Conservation (phyloP, 768 basidiomycete species). For the Fomitopsis pulvina region DNA sequence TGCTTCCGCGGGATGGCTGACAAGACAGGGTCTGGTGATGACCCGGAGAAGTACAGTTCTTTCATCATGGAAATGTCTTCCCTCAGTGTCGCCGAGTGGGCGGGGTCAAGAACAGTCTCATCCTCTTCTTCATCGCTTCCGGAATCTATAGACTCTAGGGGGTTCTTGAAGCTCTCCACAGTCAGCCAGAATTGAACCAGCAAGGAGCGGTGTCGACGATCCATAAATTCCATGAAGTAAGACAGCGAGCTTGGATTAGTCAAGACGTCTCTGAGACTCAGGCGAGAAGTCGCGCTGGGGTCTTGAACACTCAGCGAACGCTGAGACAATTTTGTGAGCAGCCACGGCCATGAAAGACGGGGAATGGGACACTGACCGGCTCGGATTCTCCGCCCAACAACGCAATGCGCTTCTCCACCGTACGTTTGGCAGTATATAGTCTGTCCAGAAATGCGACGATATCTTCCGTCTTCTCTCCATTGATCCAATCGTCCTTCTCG, state of each 20-base stretch:
- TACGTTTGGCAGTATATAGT: constrained; percentile 82
- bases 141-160: constrained; percentile 74
- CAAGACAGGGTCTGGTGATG: constrained; percentile 50
- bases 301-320: constrained; percentile 24
- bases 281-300: constrained; percentile 37
- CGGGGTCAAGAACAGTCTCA: constrained; percentile 50
- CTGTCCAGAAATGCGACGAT: constrained; percentile 84
- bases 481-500: constrained; percentile 85
- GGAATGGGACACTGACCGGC: constrained; percentile 35
- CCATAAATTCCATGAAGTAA: constrained; percentile 99
- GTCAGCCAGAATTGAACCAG: constrained; percentile 97
- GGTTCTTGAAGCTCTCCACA: constrained; percentile 96
- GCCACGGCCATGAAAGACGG: background rate
- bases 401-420: constrained; percentile 80
- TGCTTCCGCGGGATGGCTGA: constrained; percentile 65
- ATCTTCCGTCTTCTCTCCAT: constrained; percentile 78
- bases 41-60: constrained; percentile 74
- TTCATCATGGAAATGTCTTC: constrained; percentile 91
- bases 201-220: constrained; percentile 74
- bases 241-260: constrained; percentile 86
- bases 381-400: constrained; percentile 69
- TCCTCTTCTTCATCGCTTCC: constrained; percentile 52
- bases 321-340: constrained; percentile 18
- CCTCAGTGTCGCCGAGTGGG: constrained; percentile 54
- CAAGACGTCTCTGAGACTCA: constrained; percentile 74